Evolutionary conservation across 805 yeast genomes (phyloP).

Genomic region (Candida ipomoeae): DNA sequence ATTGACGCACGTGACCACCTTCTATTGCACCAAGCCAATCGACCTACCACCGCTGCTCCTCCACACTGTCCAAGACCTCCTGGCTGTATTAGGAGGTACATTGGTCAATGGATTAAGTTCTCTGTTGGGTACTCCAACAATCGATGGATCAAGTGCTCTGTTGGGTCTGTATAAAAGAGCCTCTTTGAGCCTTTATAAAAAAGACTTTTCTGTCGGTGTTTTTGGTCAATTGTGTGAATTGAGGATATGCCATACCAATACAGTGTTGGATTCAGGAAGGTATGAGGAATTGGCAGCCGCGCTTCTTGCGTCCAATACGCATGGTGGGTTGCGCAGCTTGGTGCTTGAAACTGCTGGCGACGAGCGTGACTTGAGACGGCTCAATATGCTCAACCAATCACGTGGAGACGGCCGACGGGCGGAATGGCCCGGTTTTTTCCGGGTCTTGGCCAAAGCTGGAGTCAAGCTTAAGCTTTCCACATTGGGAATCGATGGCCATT

Average conservation of each 20-base stretch:
- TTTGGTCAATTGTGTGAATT: conserved; percentile 6
- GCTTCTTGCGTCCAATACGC: conserved; percentile 3
- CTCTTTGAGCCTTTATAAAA: too few relatives aligned
- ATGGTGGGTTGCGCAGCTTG: conserved; percentile 9
- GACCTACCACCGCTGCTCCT: neutral
- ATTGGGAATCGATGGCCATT: conserved; percentile 23
- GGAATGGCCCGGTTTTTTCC: conserved; percentile 22
- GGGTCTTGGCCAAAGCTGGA: conserved; percentile 3
- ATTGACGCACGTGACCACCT: conserved; percentile 1
- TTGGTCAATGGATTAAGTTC: too few relatives aligned
- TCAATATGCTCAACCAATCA: conserved; percentile 17
- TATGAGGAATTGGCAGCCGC: conserved; percentile 5
- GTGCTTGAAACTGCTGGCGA: conserved; percentile 16
- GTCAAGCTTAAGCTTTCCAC: conserved; percentile 7
- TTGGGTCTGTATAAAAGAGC: too few relatives aligned
- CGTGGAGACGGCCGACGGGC: conserved; percentile 9
- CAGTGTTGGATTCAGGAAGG: neutral
- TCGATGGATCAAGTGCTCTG: too few relatives aligned
- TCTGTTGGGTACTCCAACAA: too few relatives aligned
- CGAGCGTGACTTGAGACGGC: conserved; percentile 11
- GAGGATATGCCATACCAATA: conserved; percentile 2
- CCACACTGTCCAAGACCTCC: conserved; percentile 2
- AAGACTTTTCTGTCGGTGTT: too few relatives aligned
- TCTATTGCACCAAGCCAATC: conserved; percentile 6
- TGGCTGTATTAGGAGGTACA: neutral